A percentile compares a stretch with the other conserved stretches of the same genome.
Evolutionary conservation across 257 asterid species (phyloP).

Genomic region (Nicotiana noctiflora): DNA sequence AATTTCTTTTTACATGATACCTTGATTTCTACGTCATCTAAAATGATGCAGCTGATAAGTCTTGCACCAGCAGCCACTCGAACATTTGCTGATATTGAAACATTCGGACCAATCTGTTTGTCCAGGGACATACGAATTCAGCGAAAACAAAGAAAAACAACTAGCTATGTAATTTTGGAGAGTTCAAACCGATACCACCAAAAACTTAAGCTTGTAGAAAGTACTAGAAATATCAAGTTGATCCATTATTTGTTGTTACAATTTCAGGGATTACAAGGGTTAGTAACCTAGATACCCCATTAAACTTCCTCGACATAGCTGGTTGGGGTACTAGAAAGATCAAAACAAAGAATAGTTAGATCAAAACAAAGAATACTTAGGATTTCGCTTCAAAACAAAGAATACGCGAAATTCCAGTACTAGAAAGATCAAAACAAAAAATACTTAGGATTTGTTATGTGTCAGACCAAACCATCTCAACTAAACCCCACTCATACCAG

Average conservation of each 20-base stretch:
- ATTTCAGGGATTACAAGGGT: not conserved
- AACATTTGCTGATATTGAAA: conserved; percentile 76
- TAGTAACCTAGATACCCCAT: not conserved
- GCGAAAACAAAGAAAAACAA: not conserved
- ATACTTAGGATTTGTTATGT: too few species aligned
- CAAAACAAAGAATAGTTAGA: too few species aligned
- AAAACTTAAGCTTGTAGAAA: not conserved
- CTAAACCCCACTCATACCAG: not conserved
- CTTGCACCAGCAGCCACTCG: conserved; percentile 79
- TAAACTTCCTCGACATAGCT: not conserved
- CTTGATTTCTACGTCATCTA: conserved; percentile 74
- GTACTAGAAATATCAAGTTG: not conserved
- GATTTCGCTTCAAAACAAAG: too few species aligned
- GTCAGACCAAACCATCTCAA: not conserved
- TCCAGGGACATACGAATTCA: not conserved
- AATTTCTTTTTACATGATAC: conserved; percentile 22
- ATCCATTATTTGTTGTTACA: not conserved
- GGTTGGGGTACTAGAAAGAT: too few species aligned
- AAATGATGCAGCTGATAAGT: conserved; percentile 52
- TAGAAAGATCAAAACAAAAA: too few species aligned
- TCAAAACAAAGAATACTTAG: too few species aligned
- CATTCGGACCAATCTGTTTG: conserved; percentile 77
- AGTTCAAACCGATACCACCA: not conserved
- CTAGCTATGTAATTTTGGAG: not conserved
- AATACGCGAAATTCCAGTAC: too few species aligned